Base-by-base conservation (phyloP, 179 eudicot genomes). In the Spergularia azorica region DNA sequence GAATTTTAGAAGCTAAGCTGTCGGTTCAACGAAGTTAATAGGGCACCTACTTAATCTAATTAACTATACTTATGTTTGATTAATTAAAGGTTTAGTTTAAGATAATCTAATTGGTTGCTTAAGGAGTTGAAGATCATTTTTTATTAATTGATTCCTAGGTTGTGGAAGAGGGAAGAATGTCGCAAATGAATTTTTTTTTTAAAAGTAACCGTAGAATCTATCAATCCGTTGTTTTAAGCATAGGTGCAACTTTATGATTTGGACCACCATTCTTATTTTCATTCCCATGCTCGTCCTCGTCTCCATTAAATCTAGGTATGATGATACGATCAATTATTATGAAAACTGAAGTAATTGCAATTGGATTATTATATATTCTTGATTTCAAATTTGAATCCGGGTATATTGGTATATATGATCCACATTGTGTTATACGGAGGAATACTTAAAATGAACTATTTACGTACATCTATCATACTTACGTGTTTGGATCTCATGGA, bases 81-180 rank as follows among this genome's bases (percentile, higher is more conserved):
- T 8, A 2, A 52, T 52, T 52, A 52, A 3, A 8, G 51, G 15
- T 38, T 39, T 41, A 41, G 36, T 20, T 43, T 41, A 58, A 14
- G 15, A 59, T 17, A 72, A 32, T 21, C 9, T 18, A 67, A 6
- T 13, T 43, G 41, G 73, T 77, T 77, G 79, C 74, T 69, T 77
- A 77, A 48, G 69, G 69, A 77, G 39, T 68, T 46, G 9, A 46
- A 46, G 50, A 46, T 46, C 10, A 46, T 46, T 6, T 15, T 67
- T 57, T 71, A 71, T 15, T 57, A 14, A 20, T 71, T 54, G 71
- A 71, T 71, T 70, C 71, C 57, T 71, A 46, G 63, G 71, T 71
- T 78, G 80, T 77, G 55, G 64, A 71, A 55, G 76, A 77, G 39
- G 63, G 76, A 77, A 70, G 70, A 63, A 63, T 70, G 76, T 77